Evolutionary conservation across 2,329 filamentous ascomycete species (phyloP), one percentile per base, ranked within the genome.

Genomic region (Aureobasidium lini): DNA sequence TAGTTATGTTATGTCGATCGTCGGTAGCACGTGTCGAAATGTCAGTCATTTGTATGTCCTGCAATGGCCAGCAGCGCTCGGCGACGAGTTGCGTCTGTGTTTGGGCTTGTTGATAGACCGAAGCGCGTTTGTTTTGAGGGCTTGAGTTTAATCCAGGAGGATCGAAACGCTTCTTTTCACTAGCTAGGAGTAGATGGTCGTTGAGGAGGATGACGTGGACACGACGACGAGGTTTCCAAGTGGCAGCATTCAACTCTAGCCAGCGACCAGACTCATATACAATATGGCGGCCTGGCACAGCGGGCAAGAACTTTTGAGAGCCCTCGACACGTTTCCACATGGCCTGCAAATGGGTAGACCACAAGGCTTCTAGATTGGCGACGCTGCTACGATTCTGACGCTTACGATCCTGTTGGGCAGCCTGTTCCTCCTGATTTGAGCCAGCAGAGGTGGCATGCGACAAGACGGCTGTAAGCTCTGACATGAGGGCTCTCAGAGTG

Each of bases 241-340:
- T 99, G 10, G 94, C 94, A 64, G 94, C 95, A 74, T 99, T 95
- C 62, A 99, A 79, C 75, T 99, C 93, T 61, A 97, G 89, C 94
- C 94, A 99, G 49, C 88, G 84, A 1, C 90, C 88, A 4, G 91
- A 95, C 72, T 97, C 93, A 71, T 95, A 86, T 2, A 97, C 84
- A 47, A 99, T 91, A 71, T 96, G 95, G 40, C 94, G 86, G n/a
- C 92, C 93, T 18, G 89, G 85, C 18, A 91, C 82, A 58, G 92
- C 94, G 13, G 94, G 94, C 10, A 99, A 78, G 69, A 95, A 99
- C 72, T 97, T 97, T 69, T 99, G 94, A 9, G 92, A 96, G 1
- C 93, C 93, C 72, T 97, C 94, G n/a, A 99, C 90, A 44, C 88
- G 89, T 76, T 96, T 97, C 84, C 94, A 99, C 47, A 99, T 77